A percentile compares a stretch with the other conserved stretches of the same genome.
Conservation (phyloP, 1,284 basidiomycete species). For the Melampsora americana region DNA sequence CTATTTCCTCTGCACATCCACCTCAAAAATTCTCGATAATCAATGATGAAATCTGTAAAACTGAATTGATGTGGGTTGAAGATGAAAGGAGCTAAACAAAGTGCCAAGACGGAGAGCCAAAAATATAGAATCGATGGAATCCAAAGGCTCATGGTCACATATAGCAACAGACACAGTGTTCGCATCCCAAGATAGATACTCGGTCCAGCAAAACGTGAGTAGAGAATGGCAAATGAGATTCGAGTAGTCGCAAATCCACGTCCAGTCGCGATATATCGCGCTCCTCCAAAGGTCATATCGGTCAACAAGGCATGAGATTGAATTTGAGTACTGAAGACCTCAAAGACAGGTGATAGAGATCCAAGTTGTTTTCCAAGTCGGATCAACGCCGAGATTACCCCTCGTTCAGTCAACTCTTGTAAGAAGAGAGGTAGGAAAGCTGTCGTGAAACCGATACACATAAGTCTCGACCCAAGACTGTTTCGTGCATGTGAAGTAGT, state of each 20-base stretch:
- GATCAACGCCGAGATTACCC: constrained; percentile 78
- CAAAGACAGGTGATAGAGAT: constrained; percentile 88
- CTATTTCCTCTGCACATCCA: constrained; percentile 98
- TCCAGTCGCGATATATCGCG: constrained; percentile 96
- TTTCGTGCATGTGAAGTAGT: not conserved
- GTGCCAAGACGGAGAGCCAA: constrained; percentile 68
- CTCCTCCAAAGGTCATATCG: constrained; percentile 91
- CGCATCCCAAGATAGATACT: constrained; percentile 94
- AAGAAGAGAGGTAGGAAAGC: constrained; percentile 65
- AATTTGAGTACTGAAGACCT: constrained; percentile 93
- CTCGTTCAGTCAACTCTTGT: constrained; percentile 90
- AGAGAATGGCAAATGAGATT: constrained; percentile 85
- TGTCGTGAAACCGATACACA: constrained; percentile 16
- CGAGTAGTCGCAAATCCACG: constrained; percentile 93
- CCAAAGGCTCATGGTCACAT: constrained; percentile 83
- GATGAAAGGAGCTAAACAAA: constrained; percentile 87
- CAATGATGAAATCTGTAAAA: constrained; percentile 88
- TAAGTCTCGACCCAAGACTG: not conserved
- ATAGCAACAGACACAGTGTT: constrained; percentile 80
- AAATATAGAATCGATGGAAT: constrained; percentile 90
- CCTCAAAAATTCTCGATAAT: constrained; percentile 90
- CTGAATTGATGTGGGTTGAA: constrained; percentile 98
- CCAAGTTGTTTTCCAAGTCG: constrained; percentile 87
- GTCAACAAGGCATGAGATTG: constrained; percentile 91
- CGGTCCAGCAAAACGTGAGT: constrained; percentile 91